Conservation (phyloP, 768 basidiomycete species). For the Tylopilus vinaceipallidus region DNA sequence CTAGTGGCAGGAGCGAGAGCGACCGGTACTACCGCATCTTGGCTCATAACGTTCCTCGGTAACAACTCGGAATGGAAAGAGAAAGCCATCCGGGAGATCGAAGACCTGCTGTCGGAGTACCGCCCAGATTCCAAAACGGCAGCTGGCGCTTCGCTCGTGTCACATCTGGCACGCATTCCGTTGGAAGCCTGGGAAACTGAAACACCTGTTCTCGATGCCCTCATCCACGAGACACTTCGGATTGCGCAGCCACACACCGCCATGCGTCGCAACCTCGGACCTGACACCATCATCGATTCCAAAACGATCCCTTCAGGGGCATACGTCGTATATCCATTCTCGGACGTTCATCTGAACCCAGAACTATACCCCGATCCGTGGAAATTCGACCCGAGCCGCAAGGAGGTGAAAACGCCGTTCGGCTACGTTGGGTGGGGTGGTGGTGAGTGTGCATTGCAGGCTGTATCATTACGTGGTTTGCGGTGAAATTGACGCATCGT, state of each 20-base stretch:
- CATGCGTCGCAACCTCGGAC: constrained; percentile 77
- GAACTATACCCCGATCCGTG: constrained; percentile 73
- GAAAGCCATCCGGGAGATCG: constrained; percentile 60
- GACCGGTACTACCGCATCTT: constrained; percentile 77
- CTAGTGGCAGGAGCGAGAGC: constrained; percentile 80
- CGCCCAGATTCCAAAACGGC: constrained; percentile 25
- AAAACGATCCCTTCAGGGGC: constrained; percentile 71
- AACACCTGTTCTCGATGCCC: constrained; percentile 67
- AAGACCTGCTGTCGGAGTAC: constrained; percentile 49
- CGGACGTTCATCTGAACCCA: constrained; percentile 73
- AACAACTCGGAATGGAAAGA: constrained; percentile 63
- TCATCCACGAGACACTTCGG: constrained; percentile 76
- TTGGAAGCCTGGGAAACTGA: constrained; percentile 68
- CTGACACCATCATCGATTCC: constrained; percentile 65
- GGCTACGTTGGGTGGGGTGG: constrained; percentile 78
- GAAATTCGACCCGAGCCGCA: constrained; percentile 65
- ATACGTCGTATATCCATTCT: constrained; percentile 78
- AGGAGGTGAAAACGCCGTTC: constrained; percentile 50
- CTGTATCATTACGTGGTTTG: constrained; percentile 17
- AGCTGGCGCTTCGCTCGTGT: constrained; percentile 34
- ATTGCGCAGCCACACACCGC: constrained; percentile 78
- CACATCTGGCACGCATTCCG: constrained; percentile 56
- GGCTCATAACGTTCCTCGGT: constrained; percentile 72
- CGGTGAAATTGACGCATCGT: constrained; percentile 7
- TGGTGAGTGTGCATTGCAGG: constrained; percentile 47